Evolutionary conservation across 331 rosid genomes (phyloP), one percentile per base, ranked within the genome.

Genomic region (Dryas integrifolia): DNA sequence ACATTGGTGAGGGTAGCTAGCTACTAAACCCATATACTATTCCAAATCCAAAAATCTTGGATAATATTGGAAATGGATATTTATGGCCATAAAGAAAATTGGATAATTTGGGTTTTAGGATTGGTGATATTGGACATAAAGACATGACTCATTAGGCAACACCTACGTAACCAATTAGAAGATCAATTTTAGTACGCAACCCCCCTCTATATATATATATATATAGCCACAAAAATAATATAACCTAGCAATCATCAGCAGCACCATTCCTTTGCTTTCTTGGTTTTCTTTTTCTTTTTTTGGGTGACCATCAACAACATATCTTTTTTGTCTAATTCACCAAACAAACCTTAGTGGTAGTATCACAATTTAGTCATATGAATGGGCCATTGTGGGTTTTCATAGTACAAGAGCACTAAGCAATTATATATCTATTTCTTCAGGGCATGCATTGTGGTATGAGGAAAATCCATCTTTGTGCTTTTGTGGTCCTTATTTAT

Each of bases 311-410:
- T 58, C 64, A 30, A 26, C 43, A 10, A 1, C 9, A 7, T 30
- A 58, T 26, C 64, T 67, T 12, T 57, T 21, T 51, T 52, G 49
- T n/a, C 73, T 56, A 67, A 35, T n/a, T 52, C 58, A 18, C 39
- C 58, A 18, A 53, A 69, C 71, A 53, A 39, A 58, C 4, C 5
- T 16, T 53, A 39, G 40, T 53, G 52, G 63, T 45, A 53, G 47
- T 13, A 68, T 35, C 51, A 40, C 51, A 52, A 51, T 40, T 8
- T 26, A 26, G 30, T 26, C 30, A 26, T 26, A 26, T 26, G 30
- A 26, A 26, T 26, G 30, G 30, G 30, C 30, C 30, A 26, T 26
- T 26, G 30, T 26, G 30, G 30, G 30, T 26, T 26, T 9, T 39
- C 44, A 49, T 3, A 3, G 21, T 55, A 35, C 55, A 67, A 1